Base-by-base conservation (phyloP, 768 basidiomycete genomes). In the Baorangia bicolor region DNA sequence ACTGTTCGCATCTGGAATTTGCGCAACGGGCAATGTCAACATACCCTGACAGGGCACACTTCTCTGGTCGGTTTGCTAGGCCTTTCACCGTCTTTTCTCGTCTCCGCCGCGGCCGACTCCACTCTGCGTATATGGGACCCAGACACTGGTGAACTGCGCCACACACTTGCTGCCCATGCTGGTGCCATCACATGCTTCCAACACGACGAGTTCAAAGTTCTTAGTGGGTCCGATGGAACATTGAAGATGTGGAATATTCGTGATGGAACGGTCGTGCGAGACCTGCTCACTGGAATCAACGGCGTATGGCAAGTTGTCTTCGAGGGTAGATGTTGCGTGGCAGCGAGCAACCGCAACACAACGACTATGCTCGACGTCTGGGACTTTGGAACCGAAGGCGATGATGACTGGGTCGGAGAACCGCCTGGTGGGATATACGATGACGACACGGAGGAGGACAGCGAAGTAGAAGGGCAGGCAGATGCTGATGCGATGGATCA, bases 151-250 rank as follows among this genome's bases (percentile, higher is more conserved):
- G 85, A 86, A 55, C 78, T 92, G 30, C 84, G 82, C 37, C 88
- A 94, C 61, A 86, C 88, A 0, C 82, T 99, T 30, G 86, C 88
- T 4, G 93, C 92, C 1, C 96, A 98, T 70, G 90, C 89, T 7
- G 96, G 95, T 21, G 94, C 96, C n/a, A 98, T 99, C 62, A 98
- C 97, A 18, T 99, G 96, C 75, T 98, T 98, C 80, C 94, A 96
- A 72, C 94, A 97, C 62, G 96, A 98, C 70, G 95, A 98, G 69
- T 93, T 92, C 78, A 98, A 97, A 69, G 92, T 98, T 42, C 81
- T 99, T 28, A 92, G 90, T 65, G 96, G 96, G 13, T 92, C 90
- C 14, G 97, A 98, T 63, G 97, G 97, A 16, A 93, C 91, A 55
- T 79, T 99, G 63, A 98, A 98, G 79, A 91, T 98, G 87, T 99